Evolutionary conservation across 169 alveolate species (phyloP).

Genomic region (Plasmodium fragile): DNA sequence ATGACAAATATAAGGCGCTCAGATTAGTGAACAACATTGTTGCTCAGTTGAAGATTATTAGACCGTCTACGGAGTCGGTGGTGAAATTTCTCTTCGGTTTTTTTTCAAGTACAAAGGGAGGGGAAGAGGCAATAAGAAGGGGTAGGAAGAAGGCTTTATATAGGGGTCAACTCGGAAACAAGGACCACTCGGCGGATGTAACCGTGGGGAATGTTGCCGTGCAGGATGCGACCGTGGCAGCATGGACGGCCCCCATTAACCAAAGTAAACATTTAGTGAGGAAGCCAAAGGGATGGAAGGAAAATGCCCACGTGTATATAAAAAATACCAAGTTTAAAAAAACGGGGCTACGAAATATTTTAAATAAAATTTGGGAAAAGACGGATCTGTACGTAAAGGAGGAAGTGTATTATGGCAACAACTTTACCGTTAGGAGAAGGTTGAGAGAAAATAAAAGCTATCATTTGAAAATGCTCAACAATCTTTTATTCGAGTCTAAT

Average conservation of each 20-base stretch:
- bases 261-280: not conserved
- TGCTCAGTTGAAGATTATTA: constrained; percentile 24
- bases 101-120: not conserved
- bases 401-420: constrained; percentile 35
- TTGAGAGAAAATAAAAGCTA: not conserved
- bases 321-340: constrained; percentile 33
- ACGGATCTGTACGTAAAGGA: constrained; percentile 59
- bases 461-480: constrained; percentile 7
- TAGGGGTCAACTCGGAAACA: not conserved
- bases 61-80: constrained; percentile 36
- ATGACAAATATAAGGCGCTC: constrained; percentile 39
- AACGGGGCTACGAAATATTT: constrained; percentile 23
- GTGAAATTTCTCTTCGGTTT: constrained; percentile 27
- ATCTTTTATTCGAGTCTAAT: constrained; percentile 10
- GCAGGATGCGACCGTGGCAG: not conserved
- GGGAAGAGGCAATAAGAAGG: not conserved
- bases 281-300: not conserved
- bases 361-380: constrained; percentile 61
- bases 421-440: constrained; percentile 26
- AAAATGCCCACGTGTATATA: constrained; percentile 17
- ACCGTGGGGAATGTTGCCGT: not conserved
- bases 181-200: not conserved
- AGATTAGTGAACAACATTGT: constrained; percentile 40
- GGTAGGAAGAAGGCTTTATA: not conserved
- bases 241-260: not conserved